Conservation (phyloP, 148 eudicot species). For the Chenopodium suecicum region DNA sequence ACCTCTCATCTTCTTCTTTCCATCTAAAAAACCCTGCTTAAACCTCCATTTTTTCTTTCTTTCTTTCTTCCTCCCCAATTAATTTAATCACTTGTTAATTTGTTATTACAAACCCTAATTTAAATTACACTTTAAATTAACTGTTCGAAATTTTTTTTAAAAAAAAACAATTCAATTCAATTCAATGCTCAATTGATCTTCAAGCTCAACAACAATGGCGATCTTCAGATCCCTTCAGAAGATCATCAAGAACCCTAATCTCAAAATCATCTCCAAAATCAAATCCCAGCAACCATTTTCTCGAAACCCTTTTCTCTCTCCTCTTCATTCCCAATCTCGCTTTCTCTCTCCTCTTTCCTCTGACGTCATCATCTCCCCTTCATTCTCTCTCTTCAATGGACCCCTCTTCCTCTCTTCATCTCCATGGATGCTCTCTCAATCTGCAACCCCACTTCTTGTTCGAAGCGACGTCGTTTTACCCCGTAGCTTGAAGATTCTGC, state of each 20-base stretch:
- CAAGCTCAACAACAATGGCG: constrained; percentile 42
- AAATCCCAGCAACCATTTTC: constrained; percentile 16
- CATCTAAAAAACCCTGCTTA: background rate
- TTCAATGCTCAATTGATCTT: background rate
- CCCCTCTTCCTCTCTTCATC: constrained; percentile 76
- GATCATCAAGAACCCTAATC: constrained; percentile 27
- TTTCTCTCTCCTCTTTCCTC: constrained; percentile 45
- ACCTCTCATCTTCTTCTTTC: background rate
- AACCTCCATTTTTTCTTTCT: constrained; percentile 6
- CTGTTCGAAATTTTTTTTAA: too few relatives aligned
- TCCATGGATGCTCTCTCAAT: constrained; percentile 78
- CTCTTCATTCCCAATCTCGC: constrained; percentile 21
- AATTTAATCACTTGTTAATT: background rate
- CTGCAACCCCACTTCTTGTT: constrained; percentile 64
- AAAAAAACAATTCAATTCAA: background rate
- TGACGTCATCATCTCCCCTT: constrained; percentile 35
- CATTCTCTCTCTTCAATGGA: constrained; percentile 45
- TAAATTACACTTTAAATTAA: too few relatives aligned
- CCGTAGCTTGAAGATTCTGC: constrained; percentile 39
- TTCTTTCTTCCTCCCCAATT: background rate
- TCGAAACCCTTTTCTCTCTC: constrained; percentile 28
- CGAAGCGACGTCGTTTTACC: constrained; percentile 56
- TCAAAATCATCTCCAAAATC: constrained; percentile 21
- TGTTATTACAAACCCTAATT: too few relatives aligned
- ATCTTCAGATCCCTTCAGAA: constrained; percentile 41